These are phyloP conservation scores for Teratosphaeria gauchensis DNA, from an alignment of 2,329 filamentous ascomycete species.

Conservation along the genomic window DNA sequence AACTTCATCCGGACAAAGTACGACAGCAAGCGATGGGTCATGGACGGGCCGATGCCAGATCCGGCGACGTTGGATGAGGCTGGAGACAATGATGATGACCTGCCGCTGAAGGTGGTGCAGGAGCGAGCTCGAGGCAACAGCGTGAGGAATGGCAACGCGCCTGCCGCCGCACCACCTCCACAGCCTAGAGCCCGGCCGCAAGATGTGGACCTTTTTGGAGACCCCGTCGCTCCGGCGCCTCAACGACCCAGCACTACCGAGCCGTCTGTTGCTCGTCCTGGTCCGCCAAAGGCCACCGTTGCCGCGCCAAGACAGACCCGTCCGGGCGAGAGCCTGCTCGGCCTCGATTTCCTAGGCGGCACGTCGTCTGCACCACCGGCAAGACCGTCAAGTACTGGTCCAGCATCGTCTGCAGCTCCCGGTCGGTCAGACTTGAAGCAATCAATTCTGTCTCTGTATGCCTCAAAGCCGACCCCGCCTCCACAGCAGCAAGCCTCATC, in stretches of 20 bases:
- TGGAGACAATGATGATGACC: conserved; percentile 58
- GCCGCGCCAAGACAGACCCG: conserved; percentile 51
- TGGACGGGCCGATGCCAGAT: conserved; percentile 91
- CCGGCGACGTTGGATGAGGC: conserved; percentile 72
- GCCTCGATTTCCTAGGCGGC: conserved; percentile 83
- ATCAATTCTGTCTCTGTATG: conserved; percentile 91
- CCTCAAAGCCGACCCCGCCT: conserved; percentile 64
- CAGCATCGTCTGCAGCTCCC: conserved; percentile 47
- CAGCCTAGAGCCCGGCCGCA: conserved; percentile 16
- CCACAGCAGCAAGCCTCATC: conserved; percentile 37
- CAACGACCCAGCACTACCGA: conserved; percentile 65
- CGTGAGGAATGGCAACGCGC: conserved; percentile 31
- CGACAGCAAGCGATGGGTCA: conserved; percentile 97
- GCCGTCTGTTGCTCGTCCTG: conserved; percentile 55
- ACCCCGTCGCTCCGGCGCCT: conserved; percentile 46
- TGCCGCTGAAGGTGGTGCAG: conserved; percentile 58
- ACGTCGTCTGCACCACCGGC: conserved; percentile 56
- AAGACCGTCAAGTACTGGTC: conserved; percentile 69
- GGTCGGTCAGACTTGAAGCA: conserved; percentile 92
- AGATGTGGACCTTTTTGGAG: conserved; percentile 71
- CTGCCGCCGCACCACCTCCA: conserved; percentile 26
- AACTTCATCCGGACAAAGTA: conserved; percentile 99
- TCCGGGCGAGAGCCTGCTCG: conserved; percentile 74
- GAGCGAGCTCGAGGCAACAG: conserved; percentile 55
- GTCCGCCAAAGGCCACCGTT: conserved; percentile 20